Evolutionary conservation across 192 early-diverging fungal species (phyloP).

Genomic region (Coemansia sp.): DNA sequence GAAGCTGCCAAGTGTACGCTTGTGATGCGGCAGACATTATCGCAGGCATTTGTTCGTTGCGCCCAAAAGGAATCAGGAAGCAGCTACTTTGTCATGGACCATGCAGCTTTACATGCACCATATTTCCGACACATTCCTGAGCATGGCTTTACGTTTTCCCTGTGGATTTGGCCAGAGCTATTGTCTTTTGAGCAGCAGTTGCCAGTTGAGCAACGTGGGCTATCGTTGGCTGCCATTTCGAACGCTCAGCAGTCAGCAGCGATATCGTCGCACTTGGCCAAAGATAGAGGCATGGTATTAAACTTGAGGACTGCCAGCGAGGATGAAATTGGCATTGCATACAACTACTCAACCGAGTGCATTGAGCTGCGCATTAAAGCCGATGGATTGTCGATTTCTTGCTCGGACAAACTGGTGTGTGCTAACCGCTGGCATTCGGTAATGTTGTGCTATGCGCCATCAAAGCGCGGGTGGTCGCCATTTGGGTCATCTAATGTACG

Average conservation of each 20-base stretch:
- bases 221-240: not conserved
- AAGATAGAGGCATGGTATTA: constrained; percentile 9
- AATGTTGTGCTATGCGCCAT: constrained; percentile 24
- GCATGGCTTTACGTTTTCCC: constrained; percentile 29
- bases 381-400: constrained; percentile 10
- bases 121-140: constrained; percentile 31
- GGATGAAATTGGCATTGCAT: constrained; percentile 4
- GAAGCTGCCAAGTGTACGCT: constrained; percentile 22
- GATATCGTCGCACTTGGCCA: too few species aligned
- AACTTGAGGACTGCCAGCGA: constrained; percentile 4
- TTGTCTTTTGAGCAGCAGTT: constrained; percentile 12
- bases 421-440: constrained; percentile 26
- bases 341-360: constrained; percentile 10
- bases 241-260: not conserved
- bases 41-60: constrained; percentile 15
- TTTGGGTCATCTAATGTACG: constrained; percentile 37
- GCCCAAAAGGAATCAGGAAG: constrained; percentile 8
- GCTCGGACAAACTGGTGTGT: constrained; percentile 16
- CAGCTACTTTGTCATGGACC: constrained; percentile 23
- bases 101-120: constrained; percentile 8
- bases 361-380: constrained; percentile 16
- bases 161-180: constrained; percentile 23
- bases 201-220: not conserved
- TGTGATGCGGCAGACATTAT: constrained; percentile 17
- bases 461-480: constrained; percentile 46